Base-by-base conservation (phyloP, 345 rosid genomes). In the Gossypium turneri region DNA sequence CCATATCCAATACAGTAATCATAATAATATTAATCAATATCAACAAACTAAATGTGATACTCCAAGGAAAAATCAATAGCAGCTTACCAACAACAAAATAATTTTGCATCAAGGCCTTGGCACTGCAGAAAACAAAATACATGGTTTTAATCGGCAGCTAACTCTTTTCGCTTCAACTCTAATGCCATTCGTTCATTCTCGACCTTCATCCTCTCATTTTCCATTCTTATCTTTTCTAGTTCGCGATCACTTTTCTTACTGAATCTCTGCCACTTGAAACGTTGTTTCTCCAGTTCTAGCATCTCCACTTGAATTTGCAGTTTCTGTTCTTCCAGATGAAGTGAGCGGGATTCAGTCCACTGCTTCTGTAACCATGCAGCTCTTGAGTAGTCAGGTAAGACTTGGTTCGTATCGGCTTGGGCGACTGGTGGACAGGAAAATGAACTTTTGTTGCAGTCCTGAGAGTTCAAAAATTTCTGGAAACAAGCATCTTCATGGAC, bases 141-240 rank as follows among this genome's bases (percentile, higher is more conserved):
- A 75, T 62, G 75, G 47, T 56, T 72, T 29, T 65, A 77, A 60
- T 76, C 80, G 55, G 79, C 78, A 77, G 85, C 81, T 78, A 85
- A 59, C 74, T 80, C 86, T 79, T 89, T 91, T 70, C 70, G 83
- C 81, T 82, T 90, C 82, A 94, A 77, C 70, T 90, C 92, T 77
- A 94, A 79, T 67, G 88, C 88, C 86, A 88, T 76, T 17, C 87
- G 84, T 72, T 92, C 95, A 66, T 94, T 94, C 87, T 90, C 95
- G 61, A 92, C 92, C 86, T 85, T 94, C 95, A 91, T 88, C 83
- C 87, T 88, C 83, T 92, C 97, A 55, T 94, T 94, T 82, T 90
- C 95, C 88, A 88, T 81, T 70, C 85, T 91, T 85, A 88, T 55
- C 75, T 86, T 88, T 70, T 91, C 95, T 19, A 92, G 81, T 79